Evolutionary conservation across 2,329 filamentous ascomycete genomes (phyloP).

Genomic region (Calycina herbarum): DNA sequence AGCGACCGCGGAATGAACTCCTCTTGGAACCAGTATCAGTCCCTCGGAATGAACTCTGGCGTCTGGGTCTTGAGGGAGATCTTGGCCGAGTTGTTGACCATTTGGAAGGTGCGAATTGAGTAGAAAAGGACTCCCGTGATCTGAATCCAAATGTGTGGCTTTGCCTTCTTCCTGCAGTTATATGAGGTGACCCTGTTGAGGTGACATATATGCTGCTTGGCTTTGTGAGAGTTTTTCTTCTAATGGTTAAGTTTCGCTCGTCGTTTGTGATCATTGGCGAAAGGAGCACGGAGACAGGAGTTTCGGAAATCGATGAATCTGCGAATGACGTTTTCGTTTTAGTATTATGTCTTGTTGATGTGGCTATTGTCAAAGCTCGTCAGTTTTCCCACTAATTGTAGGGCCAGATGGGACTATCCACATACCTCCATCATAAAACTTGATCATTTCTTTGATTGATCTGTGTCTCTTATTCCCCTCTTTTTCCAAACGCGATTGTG

Average conservation of each 20-base stretch:
- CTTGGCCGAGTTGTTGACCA: slow-evolving; percentile 4
- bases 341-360: slow-evolving; percentile 16
- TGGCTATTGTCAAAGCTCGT: slow-evolving; percentile 16
- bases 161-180: slow-evolving; percentile 9
- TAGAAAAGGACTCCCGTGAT: slow-evolving; percentile 15
- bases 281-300: background rate
- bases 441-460: slow-evolving; percentile 30
- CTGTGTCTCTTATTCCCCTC: slow-evolving; percentile 14
- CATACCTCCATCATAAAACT: slow-evolving; percentile 31
- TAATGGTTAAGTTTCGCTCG: background rate
- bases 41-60: background rate
- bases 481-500: background rate
- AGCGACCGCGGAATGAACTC: background rate
- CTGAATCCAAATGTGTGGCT: slow-evolving; percentile 15
- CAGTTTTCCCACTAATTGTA: slow-evolving; percentile 2
- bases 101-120: slow-evolving; percentile 14
- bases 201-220: background rate
- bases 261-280: background rate
- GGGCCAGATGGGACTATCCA: background rate
- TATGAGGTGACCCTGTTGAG: background rate
- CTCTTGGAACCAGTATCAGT: background rate
- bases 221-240: background rate
- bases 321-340: slow-evolving; percentile 11
- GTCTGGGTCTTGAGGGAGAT: background rate
- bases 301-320: slow-evolving; percentile 3